Evolutionary conservation across 2,329 filamentous ascomycete species (phyloP).

Genomic region (Alternaria incomplexa): DNA sequence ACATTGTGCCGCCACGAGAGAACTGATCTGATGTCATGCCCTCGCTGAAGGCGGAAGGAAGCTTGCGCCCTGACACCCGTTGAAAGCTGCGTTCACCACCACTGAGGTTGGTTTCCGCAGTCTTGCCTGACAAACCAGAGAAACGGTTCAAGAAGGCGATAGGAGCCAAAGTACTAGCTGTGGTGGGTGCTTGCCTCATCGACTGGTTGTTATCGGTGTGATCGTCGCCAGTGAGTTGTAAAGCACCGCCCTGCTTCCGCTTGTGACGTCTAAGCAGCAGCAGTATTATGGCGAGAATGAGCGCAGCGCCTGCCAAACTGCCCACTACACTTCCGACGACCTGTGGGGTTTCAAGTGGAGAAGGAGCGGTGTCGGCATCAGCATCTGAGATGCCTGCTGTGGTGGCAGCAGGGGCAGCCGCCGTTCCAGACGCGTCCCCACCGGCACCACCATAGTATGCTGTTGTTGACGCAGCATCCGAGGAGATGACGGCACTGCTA

Average conservation of each 20-base stretch:
- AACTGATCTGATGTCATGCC: constrained; percentile 53
- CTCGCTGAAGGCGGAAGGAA: constrained; percentile 56
- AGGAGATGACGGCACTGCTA: constrained; percentile 17
- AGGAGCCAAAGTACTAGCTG: constrained; percentile 47
- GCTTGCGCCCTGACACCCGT: constrained; percentile 56
- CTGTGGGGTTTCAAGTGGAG: constrained; percentile 55
- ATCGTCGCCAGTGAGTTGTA: constrained; percentile 40
- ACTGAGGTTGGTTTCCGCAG: constrained; percentile 45
- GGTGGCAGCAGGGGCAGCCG: constrained; percentile 19
- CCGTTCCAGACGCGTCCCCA: constrained; percentile 22
- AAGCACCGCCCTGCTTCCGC: constrained; percentile 38
- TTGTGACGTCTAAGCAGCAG: constrained; percentile 61
- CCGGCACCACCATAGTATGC: constrained; percentile 15
- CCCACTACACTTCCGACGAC: constrained; percentile 69
- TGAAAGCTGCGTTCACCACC: constrained; percentile 54
- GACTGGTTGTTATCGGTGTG: constrained; percentile 37
- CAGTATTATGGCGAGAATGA: constrained; percentile 59
- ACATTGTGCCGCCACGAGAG: constrained; percentile 38
- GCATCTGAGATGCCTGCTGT: constrained; percentile 15
- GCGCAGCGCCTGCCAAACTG: constrained; percentile 63
- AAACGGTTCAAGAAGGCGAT: constrained; percentile 48
- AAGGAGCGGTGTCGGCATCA: constrained; percentile 17
- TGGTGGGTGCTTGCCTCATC: constrained; percentile 48
- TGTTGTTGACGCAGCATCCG: constrained; percentile 12
- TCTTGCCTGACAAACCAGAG: constrained; percentile 47